Base-by-base conservation (phyloP, 768 basidiomycete species). In the Neoboletus brunneissimus region DNA sequence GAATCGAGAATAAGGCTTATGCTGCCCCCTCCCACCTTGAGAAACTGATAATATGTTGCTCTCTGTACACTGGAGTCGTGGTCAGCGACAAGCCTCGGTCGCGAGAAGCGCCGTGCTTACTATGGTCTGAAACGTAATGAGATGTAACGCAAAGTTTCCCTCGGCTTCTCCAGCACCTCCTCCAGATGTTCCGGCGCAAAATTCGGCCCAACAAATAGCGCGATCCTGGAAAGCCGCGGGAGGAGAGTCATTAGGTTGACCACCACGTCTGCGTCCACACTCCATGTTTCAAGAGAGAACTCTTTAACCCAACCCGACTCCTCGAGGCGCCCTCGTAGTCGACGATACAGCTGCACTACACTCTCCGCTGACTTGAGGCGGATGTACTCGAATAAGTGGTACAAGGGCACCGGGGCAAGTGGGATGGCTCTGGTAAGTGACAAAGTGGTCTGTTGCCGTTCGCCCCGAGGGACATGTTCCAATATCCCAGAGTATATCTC, bases 101-200 rank as follows among this genome's bases (percentile, higher is more conserved):
- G 23, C 4, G 35, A 55, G n/a, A 44, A 35, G 15, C 6, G 13
- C 29, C 2, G 25, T 16, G 15, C 88, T 73, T 67, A 90, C 87
- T 94, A 95, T 4, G 94, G 93, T 53, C 87, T 80, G 72, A 96
- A 95, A 57, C 88, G 75, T 51, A 96, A 66, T 5, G 83, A 80
- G 16, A 95, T 73, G 59, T 76, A 76, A 37, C 71, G 60, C 59
- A 96, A 62, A 0, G 59, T 64, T 13, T 69, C 64, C 51, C 81
- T 73, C 5, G 85, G 82, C 29, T 75, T 71, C 53, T 76, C 67
- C 56, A 88, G 77, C 34, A 94, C 76, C 49, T 87, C 86, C 58
- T 87, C 85, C 49, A 94, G 68, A 70, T 93, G 89, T 60, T 94
- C 91, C 2, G 93, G 93, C 0, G 84, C 69, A 67, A 93, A 93